phyloP scores from a whole-genome alignment of 179 eudicot species.

The Pouteria campechiana region DNA sequence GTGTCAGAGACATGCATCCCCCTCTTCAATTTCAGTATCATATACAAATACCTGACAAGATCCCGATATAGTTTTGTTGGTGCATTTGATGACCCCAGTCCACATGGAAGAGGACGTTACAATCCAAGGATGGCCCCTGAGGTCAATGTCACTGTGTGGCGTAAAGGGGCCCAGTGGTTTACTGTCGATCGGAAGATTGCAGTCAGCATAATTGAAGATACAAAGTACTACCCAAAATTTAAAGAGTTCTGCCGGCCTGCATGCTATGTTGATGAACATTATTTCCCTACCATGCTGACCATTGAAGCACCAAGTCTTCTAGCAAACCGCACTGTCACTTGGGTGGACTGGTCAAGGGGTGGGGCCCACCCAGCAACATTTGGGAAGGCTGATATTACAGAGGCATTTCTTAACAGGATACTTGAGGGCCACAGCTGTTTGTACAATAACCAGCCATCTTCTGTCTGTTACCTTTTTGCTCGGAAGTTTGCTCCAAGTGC shows the following conservation, averaged over 20 bases:
- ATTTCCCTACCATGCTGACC: slow-evolving; percentile 65
- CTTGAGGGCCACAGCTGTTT: slow-evolving; percentile 17
- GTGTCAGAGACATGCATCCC: slow-evolving; percentile 77
- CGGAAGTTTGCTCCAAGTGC: slow-evolving; percentile 64
- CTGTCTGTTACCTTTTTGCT: slow-evolving; percentile 45
- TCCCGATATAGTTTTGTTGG: slow-evolving; percentile 57
- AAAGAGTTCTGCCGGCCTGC: slow-evolving; percentile 40
- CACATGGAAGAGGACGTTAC: slow-evolving; percentile 62
- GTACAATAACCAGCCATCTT: slow-evolving; percentile 33
- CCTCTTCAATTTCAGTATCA: slow-evolving; percentile 40
- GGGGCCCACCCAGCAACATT: slow-evolving; percentile 80
- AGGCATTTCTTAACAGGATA: slow-evolving; percentile 34
- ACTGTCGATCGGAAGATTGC: slow-evolving; percentile 52
- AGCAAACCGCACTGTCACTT: slow-evolving; percentile 64
- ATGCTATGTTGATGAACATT: slow-evolving; percentile 76
- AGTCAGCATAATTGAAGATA: slow-evolving; percentile 34
- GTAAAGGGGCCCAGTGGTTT: slow-evolving; percentile 76
- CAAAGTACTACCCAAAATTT: slow-evolving; percentile 45
- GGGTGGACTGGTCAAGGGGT: slow-evolving; percentile 82
- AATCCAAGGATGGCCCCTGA: slow-evolving; percentile 49
- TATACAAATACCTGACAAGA: slow-evolving; percentile 35
- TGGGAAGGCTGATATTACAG: slow-evolving; percentile 33
- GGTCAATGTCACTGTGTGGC: slow-evolving; percentile 55
- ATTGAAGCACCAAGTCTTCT: slow-evolving; percentile 31
- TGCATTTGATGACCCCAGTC: slow-evolving; percentile 57